Percentiles rank a stretch among this genome's conserved stretches.
Conservation (phyloP, 345 rosid species). For the Murraya koenigii region DNA sequence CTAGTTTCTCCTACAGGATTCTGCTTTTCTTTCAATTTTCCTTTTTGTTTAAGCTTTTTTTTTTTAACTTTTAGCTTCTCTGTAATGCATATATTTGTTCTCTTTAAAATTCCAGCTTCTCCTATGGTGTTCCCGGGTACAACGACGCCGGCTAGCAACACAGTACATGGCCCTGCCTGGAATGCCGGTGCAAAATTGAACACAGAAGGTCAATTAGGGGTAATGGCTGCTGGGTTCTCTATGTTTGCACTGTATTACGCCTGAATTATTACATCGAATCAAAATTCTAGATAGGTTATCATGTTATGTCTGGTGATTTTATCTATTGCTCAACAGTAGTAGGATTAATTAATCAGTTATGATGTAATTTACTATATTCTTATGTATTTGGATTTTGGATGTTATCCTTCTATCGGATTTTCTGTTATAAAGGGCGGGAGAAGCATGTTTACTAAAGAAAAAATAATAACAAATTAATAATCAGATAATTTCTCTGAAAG, state of each 20-base stretch:
- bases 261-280: not conserved
- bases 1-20: not conserved
- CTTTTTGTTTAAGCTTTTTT: too few species aligned
- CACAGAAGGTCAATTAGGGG: conserved; percentile 18
- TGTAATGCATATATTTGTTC: not conserved
- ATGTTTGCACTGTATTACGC: conserved; percentile 21
- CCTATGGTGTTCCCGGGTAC: conserved; percentile 42
- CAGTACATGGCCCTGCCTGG: conserved; percentile 39
- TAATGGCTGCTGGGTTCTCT: conserved; percentile 27
- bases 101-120: conserved; percentile 35
- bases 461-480: too few species aligned
- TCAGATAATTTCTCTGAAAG: not conserved
- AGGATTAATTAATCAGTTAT: not conserved
- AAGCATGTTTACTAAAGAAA: too few species aligned
- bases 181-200: conserved; percentile 30
- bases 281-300: not conserved
- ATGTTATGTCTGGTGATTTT: not conserved
- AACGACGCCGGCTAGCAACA: conserved; percentile 35
- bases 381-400: not conserved
- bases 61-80: not conserved
- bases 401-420: not conserved
- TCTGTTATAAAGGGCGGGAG: not conserved
- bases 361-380: not conserved
- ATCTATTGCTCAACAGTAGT: not conserved
- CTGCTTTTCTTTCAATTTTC: not conserved